Percentiles rank a stretch among this genome's conserved stretches.
These are phyloP conservation scores for Takakia lepidozioides DNA, from an alignment of 225 moss, liverwort and hornwort genomes.

Conservation along the genomic window DNA sequence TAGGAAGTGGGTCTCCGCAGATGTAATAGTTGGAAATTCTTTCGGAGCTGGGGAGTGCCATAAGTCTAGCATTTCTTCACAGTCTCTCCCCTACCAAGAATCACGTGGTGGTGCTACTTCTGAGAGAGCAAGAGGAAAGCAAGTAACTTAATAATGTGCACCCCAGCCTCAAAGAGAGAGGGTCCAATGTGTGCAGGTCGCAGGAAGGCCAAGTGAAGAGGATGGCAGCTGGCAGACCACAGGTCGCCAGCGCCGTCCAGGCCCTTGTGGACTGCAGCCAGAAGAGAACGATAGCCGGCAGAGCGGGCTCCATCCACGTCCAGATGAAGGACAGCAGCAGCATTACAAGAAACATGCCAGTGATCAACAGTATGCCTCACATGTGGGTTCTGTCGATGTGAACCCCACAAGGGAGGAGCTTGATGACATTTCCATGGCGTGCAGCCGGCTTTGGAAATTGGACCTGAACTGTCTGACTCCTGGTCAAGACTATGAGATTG, in stretches of 20 bases:
- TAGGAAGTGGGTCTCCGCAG: no score
- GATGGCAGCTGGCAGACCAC: slow-evolving; percentile 10
- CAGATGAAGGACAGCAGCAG: slow-evolving; percentile 24
- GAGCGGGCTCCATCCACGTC: slow-evolving; percentile 12
- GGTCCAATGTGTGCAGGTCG: slow-evolving; percentile 45
- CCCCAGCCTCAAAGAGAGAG: no score
- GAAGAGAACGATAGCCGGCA: slow-evolving; percentile 16
- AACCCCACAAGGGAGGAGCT: slow-evolving; percentile 71
- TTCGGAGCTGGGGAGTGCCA: no score
- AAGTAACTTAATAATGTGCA: no score
- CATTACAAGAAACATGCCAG: slow-evolving; percentile 42
- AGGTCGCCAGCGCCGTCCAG: not conserved
- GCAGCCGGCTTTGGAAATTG: slow-evolving; percentile 79
- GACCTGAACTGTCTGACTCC: slow-evolving; percentile 78
- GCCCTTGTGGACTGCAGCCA: no score
- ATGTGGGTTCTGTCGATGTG: slow-evolving; percentile 27
- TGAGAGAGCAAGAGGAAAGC: no score
- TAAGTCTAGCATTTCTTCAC: no score
- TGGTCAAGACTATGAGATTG: slow-evolving; percentile 81
- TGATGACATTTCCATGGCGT: slow-evolving; percentile 49
- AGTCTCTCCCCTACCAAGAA: no score
- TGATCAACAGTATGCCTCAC: slow-evolving; percentile 61
- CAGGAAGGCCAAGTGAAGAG: slow-evolving; percentile 16
- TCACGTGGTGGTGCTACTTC: no score
- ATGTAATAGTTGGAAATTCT: no score